Evolutionary conservation across 163 green algal species (phyloP), one percentile per base, ranked within the genome.

Genomic region (Scenedesmus sp.): DNA sequence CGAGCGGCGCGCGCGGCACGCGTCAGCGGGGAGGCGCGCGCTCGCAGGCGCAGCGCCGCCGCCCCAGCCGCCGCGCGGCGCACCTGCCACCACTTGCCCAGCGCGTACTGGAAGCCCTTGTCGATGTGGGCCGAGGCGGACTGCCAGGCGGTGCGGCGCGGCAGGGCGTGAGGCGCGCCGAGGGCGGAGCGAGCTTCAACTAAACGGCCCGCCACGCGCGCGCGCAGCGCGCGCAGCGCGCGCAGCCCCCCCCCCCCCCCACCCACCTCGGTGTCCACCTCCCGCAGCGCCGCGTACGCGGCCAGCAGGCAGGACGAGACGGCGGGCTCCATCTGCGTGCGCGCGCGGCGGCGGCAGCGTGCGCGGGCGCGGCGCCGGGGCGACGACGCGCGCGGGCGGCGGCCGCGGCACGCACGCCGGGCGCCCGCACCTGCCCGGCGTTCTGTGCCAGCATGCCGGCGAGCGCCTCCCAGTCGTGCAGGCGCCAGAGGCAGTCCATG

Each of bases 71-170:
- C 42, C 92, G 79, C 54, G 97, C n/a, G 88, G 11, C 95, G 94
- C 83, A 99, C 88, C 76, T 92, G 88, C 96, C 96, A 99, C 71
- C 78, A 90, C 54, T 85, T 87, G 66, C 85, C 64, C 51, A 96
- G 75, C 1, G 73, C 85, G 17, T 89, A 82, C 14, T 88, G 74
- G 64, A 95, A 90, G 39, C 83, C 87, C 34, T 88, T 82, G 50
- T 81, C 69, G 42, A 87, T 90, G 58, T 86, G 81, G 9, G 56
- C 80, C 31, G 93, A 87, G 5, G 83, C 86, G n/a, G n/a, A n/a
- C n/a, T n/a, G n/a, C n/a, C n/a, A n/a, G n/a, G n/a, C n/a, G n/a
- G n/a, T n/a, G n/a, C n/a, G n/a, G n/a, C n/a, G n/a, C n/a, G n/a
- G n/a, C n/a, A n/a, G n/a, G n/a, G n/a, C n/a, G n/a, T n/a, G n/a